phyloP scores from a whole-genome alignment of 148 eudicot species.

The Agrostemma githago region DNA sequence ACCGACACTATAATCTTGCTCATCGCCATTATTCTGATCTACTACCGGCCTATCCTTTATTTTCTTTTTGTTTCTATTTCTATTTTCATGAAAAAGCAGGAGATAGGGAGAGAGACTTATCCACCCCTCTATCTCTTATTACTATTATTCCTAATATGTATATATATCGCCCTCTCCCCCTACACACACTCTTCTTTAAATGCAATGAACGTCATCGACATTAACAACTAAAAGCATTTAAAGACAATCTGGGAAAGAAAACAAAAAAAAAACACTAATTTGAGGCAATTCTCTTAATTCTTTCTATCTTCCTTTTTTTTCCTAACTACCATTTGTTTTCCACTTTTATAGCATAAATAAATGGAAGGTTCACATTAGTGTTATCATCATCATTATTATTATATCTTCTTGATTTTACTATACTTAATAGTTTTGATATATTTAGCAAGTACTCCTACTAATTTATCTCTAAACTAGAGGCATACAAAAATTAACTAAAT shows the following conservation, averaged over 20 bases:
- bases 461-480: not conserved
- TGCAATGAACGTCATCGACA: not conserved
- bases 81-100: not conserved
- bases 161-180: not conserved
- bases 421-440: no score
- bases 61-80: not conserved
- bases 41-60: no score
- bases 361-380: not conserved
- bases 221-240: not conserved
- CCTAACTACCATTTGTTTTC: not conserved
- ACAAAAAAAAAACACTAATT: not conserved
- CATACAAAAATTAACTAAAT: not conserved
- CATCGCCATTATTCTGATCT: slow-evolving; percentile 17
- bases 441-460: not conserved
- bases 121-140: slow-evolving; percentile 6
- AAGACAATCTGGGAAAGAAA: not conserved
- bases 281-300: not conserved
- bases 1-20: slow-evolving; percentile 35
- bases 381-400: no score
- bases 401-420: not conserved
- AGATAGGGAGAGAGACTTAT: slow-evolving; percentile 12
- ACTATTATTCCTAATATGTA: no score
- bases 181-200: not conserved
- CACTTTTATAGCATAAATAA: not conserved
- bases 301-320: not conserved